Conservation (phyloP, 2,329 filamentous ascomycete genomes). For the Hortaea sp. region DNA sequence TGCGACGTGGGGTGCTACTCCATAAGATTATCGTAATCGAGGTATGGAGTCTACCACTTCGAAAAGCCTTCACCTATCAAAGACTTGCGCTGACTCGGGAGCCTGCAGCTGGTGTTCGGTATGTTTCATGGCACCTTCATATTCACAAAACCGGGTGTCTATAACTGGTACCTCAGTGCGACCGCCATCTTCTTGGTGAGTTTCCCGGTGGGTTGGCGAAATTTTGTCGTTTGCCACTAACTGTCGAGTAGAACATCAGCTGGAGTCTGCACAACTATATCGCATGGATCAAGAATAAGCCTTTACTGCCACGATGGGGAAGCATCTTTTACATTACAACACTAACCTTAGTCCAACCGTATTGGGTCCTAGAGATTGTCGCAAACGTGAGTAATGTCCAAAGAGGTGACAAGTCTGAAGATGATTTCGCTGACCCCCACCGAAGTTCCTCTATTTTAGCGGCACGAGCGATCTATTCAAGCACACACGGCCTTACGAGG, state of each 20-base stretch:
- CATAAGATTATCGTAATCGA: conserved; percentile 43
- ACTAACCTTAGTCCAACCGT: conserved; percentile 49
- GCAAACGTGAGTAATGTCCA: conserved; percentile 36
- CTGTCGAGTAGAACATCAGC: conserved; percentile 38
- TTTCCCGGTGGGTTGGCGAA: background rate
- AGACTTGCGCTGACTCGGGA: background rate
- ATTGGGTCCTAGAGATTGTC: conserved; percentile 56
- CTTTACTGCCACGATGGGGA: conserved; percentile 36
- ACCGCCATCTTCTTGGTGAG: conserved; percentile 46
- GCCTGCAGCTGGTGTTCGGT: conserved; percentile 29
- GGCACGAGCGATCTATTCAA: conserved; percentile 37
- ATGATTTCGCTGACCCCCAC: background rate
- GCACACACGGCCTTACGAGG: conserved; percentile 49
- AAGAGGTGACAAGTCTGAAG: background rate
- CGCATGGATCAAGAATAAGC: conserved; percentile 56
- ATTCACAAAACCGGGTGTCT: conserved; percentile 45
- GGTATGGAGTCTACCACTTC: conserved; percentile 18
- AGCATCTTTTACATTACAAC: conserved; percentile 50
- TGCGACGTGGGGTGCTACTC: conserved; percentile 37
- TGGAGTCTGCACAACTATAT: conserved; percentile 58
- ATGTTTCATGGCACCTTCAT: conserved; percentile 49
- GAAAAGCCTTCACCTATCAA: background rate
- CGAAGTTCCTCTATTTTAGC: conserved; percentile 42
- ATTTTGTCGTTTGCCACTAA: background rate
- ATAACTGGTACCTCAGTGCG: conserved; percentile 54